A percentile compares a stretch with the other conserved stretches of the same genome.
Evolutionary conservation across 2,329 filamentous ascomycete species (phyloP).

Genomic region (Colletotrichum somersetense): DNA sequence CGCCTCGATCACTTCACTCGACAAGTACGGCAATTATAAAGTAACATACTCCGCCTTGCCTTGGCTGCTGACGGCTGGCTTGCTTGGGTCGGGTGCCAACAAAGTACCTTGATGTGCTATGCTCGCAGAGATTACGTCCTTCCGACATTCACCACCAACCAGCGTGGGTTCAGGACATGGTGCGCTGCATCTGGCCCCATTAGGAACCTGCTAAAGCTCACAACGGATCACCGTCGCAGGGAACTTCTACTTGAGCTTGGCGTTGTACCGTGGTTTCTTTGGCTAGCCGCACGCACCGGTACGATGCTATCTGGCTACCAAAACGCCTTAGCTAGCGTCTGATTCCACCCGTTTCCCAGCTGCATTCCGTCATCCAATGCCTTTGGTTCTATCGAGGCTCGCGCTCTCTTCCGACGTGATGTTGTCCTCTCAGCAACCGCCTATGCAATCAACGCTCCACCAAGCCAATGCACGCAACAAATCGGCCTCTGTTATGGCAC

Average conservation of each 20-base stretch:
- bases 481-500: constrained; percentile 9
- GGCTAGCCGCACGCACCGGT: constrained; percentile 32
- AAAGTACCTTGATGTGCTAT: constrained; percentile 34
- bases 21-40: background rate
- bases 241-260: constrained; percentile 33
- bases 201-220: constrained; percentile 36
- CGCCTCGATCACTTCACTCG: constrained; percentile 6
- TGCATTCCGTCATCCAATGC: constrained; percentile 37
- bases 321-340: constrained; percentile 36
- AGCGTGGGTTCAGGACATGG: constrained; percentile 25
- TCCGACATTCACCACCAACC: constrained; percentile 30
- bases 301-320: constrained; percentile 18
- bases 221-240: constrained; percentile 35
- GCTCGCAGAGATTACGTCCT: constrained; percentile 16
- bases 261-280: constrained; percentile 19
- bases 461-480: constrained; percentile 4
- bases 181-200: constrained; percentile 38
- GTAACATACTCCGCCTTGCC: background rate
- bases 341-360: constrained; percentile 33
- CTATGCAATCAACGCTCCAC: constrained; percentile 16
- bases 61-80: constrained; percentile 7
- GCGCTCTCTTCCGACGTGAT: background rate
- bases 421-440: background rate
- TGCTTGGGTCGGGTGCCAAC: constrained; percentile 24
- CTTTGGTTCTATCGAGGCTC: constrained; percentile 20